phyloP scores from a whole-genome alignment of 495 filamentous ascomycete genomes.

The Aspergillus avenaceus region DNA sequence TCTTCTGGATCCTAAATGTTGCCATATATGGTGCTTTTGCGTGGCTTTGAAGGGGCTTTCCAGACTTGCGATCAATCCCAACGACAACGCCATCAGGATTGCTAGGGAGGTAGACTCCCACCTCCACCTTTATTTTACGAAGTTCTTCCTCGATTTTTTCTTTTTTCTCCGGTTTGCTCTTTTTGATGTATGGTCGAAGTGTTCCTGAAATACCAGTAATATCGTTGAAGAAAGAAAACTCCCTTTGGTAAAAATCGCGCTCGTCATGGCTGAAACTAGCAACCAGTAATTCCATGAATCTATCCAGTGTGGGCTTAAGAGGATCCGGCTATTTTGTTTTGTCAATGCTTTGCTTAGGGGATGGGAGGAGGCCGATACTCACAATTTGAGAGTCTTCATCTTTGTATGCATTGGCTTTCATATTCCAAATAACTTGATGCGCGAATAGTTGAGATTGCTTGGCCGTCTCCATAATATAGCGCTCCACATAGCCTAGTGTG shows the following conservation, averaged over 20 bases:
- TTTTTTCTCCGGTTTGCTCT: conserved; percentile 93
- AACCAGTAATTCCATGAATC: conserved; percentile 79
- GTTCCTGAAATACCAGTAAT: conserved; percentile 94
- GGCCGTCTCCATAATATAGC: conserved; percentile 93
- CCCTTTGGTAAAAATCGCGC: conserved; percentile 82
- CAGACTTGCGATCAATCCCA: conserved; percentile 95
- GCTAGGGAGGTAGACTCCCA: conserved; percentile 94
- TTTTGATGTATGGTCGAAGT: conserved; percentile 88
- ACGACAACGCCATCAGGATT: conserved; percentile 97
- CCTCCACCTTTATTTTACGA: conserved; percentile 91
- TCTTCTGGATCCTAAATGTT: conserved; percentile 92
- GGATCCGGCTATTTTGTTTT: conserved; percentile 66
- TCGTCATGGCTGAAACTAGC: conserved; percentile 76
- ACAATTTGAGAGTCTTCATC: conserved; percentile 89
- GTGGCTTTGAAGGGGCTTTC: conserved; percentile 94
- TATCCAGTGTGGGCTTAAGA: conserved; percentile 89
- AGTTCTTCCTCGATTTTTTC: conserved; percentile 98
- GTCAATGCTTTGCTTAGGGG: conserved; percentile 27
- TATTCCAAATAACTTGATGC: conserved; percentile 99
- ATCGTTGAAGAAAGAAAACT: conserved; percentile 97
- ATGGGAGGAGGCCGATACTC: conserved; percentile 31
- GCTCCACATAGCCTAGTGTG: conserved; percentile 87
- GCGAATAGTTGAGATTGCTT: conserved; percentile 95
- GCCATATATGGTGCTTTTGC: conserved; percentile 99
- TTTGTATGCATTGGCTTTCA: conserved; percentile 98